These are phyloP conservation scores for Fonsecaea multimorphosa DNA, from an alignment of 2,329 filamentous ascomycete genomes.

Conservation along the genomic window DNA sequence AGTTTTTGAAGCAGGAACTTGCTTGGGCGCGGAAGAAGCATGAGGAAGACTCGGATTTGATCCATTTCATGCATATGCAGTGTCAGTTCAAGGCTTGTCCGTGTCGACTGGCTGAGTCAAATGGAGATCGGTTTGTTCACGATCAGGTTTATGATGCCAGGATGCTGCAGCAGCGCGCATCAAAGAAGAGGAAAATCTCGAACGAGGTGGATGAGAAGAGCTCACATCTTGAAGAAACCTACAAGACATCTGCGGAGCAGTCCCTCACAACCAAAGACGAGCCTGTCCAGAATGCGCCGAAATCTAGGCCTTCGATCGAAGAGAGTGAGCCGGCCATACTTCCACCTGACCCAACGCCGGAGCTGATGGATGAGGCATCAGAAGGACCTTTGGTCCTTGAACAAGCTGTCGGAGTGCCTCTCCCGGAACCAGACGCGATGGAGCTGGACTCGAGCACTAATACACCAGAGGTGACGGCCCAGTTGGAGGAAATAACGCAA, in stretches of 20 bases:
- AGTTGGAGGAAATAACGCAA: conserved; percentile 40
- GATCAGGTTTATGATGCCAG: conserved; percentile 45
- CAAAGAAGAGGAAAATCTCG: conserved; percentile 34
- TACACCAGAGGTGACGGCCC: conserved; percentile 35
- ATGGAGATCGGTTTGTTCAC: conserved; percentile 49
- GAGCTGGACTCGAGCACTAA: conserved; percentile 29
- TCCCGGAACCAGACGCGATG: conserved; percentile 34
- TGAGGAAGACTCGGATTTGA: conserved; percentile 59
- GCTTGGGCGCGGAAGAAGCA: conserved; percentile 57
- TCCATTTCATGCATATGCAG: conserved; percentile 58
- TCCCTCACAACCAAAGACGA: neutral
- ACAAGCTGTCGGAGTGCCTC: conserved; percentile 35
- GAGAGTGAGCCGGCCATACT: conserved; percentile 9
- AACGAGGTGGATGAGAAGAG: conserved; percentile 5
- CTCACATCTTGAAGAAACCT: neutral
- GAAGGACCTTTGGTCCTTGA: conserved; percentile 29
- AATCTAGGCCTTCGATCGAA: neutral
- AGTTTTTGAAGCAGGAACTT: conserved; percentile 57
- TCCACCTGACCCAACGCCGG: conserved; percentile 26
- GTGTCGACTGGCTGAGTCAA: conserved; percentile 53
- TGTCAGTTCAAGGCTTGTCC: conserved; percentile 57
- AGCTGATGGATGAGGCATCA: neutral
- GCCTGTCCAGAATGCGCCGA: neutral
- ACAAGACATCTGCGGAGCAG: neutral
- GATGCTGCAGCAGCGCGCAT: conserved; percentile 27